Evolutionary conservation across 805 yeast genomes (phyloP), one percentile per base, ranked within the genome.

Genomic region (Lachancea meyersii): DNA sequence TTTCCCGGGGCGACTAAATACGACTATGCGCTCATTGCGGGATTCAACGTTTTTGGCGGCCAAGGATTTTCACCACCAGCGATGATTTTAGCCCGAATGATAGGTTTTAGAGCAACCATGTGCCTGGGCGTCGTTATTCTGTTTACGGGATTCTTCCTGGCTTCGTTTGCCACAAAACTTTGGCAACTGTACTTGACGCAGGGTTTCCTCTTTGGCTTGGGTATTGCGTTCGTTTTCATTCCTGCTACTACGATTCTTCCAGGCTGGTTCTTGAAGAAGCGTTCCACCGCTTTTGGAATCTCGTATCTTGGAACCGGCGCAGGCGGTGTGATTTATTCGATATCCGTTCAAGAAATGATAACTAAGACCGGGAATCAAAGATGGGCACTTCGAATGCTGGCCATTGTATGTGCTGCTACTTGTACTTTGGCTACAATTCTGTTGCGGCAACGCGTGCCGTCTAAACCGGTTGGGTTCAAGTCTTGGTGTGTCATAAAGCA

Each of bases 151-250:
- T 68, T 74, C 28, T 46, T 83, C 42, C 51, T 82, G 48, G 87
- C 89, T 1, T 73, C 82, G 5, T 80, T 71, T 52, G 60, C 83
- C 1, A 72, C 69, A 2, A 66, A 69, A 30, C 54, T 78, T 17
- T 82, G 89, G 88, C 80, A 84, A 48, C 54, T 84, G 11, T 80
- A 72, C 52, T 58, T 80, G 31, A 76, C 86, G 5, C 89, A 83
- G 60, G 89, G 91, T 22, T 66, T 81, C 2, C 46, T 83, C 33
- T 73, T 72, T 41, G 83, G 87, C 24, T 54, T 74, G 24, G 57
- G 68, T 0, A 67, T 68, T 27, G 77, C 86, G 0, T 56, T 77
- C 13, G 65, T 79, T 27, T 73, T 77, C 40, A 69, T 79, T 3
- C 82, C 91, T 1, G 78, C 76, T 4, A 63, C 78, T 17, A 70